Conservation (phyloP, 805 yeast species). For the Metschnikowia lochheadii region DNA sequence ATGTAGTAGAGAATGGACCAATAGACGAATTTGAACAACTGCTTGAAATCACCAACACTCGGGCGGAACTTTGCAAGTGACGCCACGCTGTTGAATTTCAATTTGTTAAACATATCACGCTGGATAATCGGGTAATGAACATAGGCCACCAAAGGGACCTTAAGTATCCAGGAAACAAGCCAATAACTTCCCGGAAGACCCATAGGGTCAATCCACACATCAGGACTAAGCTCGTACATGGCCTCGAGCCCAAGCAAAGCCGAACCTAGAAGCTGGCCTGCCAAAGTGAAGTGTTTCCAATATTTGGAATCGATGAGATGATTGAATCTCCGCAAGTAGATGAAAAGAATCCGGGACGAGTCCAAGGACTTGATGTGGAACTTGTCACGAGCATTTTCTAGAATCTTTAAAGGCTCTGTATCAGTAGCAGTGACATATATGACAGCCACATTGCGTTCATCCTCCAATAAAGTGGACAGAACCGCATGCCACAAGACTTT, state of each 20-base stretch:
- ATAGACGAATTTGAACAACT: conserved; percentile 46
- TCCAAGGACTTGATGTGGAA: conserved; percentile 51
- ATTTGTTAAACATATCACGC: conserved; percentile 73
- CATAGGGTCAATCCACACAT: conserved; percentile 90
- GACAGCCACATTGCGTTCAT: conserved; percentile 51
- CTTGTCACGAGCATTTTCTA: conserved; percentile 49
- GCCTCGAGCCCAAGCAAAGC: conserved; percentile 67
- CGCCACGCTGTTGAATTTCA: conserved; percentile 29
- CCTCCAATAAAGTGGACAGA: conserved; percentile 53
- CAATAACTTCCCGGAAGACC: conserved; percentile 90
- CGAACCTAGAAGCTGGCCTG: conserved; percentile 88
- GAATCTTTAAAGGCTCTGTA: conserved; percentile 44
- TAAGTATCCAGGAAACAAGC: conserved; percentile 49
- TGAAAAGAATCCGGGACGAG: conserved; percentile 51
- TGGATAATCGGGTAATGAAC: conserved; percentile 96
- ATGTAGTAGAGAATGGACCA: conserved; percentile 65
- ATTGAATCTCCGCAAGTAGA: conserved; percentile 51
- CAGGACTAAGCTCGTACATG: conserved; percentile 65
- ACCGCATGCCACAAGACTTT: conserved; percentile 95
- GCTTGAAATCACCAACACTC: conserved; percentile 24
- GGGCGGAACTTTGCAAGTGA: conserved; percentile 20
- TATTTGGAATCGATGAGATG: conserved; percentile 61
- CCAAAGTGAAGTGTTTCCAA: conserved; percentile 76
- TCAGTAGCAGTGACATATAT: conserved; percentile 70
- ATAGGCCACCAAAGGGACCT: conserved; percentile 77